Evolutionary conservation across 208 protist genomes (phyloP), one percentile per base, ranked within the genome.

Genomic region (Strigomonas galati): DNA sequence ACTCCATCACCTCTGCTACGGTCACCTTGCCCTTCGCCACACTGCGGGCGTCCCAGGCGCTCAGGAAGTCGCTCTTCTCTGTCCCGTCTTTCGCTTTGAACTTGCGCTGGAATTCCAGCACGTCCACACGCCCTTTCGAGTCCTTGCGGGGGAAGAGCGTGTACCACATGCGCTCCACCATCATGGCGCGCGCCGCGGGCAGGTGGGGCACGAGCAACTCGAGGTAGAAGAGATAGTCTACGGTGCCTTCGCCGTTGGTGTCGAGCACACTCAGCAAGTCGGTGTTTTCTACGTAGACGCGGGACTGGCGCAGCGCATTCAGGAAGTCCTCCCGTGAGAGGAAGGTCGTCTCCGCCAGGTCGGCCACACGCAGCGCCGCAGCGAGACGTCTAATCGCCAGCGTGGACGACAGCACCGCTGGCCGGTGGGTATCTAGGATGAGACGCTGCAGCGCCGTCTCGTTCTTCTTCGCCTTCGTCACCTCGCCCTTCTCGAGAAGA

Each of bases 151-250:
- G 54, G 51, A 94, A 89, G 48, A 85, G 56, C 0, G 62, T 62
- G 10, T 57, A 32, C 86, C 89, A 95, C 48, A 95, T 53, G n/a
- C 89, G 84, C 65, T 83, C 84, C 65, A 95, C 58, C 76, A 92
- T 76, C 84, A 89, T 82, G 2, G 71, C 49, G 15, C 89, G 85
- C 14, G 81, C 70, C 1, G 89, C 70, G 15, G 84, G 60, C 53
- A 88, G 62, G 19, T 46, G 49, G 0, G 84, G 82, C 44, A 91
- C 44, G 7, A 92, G 60, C 62, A 91, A 59, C 3, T 69, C 67
- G 30, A 85, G 37, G 70, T 95, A 95, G 37, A 85, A 86, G 24
- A 80, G 54, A 23, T 82, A 71, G 63, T 95, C 89, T 1, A 95
- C 81, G 0, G 76, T 84, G 46, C 84, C 78, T 26, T 95, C 86